Evolutionary conservation across 2,329 filamentous ascomycete species (phyloP).

Genomic region (Zymoseptoria tritici): DNA sequence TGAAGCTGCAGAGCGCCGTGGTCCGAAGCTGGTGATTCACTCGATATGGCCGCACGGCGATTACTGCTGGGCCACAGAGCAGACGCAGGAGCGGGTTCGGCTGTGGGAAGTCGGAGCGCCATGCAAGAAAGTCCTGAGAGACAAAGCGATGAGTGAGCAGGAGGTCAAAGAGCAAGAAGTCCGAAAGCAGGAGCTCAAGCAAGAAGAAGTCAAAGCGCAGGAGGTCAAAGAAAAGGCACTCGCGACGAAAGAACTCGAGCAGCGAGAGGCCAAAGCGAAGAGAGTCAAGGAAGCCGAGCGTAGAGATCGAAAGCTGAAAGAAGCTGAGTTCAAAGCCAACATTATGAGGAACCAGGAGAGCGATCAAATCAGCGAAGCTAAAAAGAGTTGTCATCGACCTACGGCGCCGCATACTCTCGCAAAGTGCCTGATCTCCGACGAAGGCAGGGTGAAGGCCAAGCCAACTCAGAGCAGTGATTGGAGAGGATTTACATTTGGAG

Average conservation of each 20-base stretch:
- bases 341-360: too few relatives aligned
- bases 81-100: not conserved
- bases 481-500: not conserved
- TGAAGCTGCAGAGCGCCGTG: not conserved
- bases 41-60: not conserved
- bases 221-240: too few relatives aligned
- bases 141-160: not conserved
- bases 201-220: not conserved
- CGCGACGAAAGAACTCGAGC: too few relatives aligned
- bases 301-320: too few relatives aligned
- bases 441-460: not conserved
- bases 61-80: not conserved
- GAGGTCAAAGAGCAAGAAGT: not conserved
- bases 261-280: too few relatives aligned
- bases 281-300: too few relatives aligned
- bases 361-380: too few relatives aligned
- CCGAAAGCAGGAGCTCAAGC: too few relatives aligned
- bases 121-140: not conserved
- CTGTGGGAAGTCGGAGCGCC: not conserved
- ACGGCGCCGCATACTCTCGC: not conserved
- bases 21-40: not conserved
- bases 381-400: too few relatives aligned
- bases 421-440: not conserved
- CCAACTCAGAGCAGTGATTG: not conserved
- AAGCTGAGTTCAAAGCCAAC: too few relatives aligned